Base-by-base conservation (phyloP, 495 filamentous ascomycete species). In the Podospora didyma region DNA sequence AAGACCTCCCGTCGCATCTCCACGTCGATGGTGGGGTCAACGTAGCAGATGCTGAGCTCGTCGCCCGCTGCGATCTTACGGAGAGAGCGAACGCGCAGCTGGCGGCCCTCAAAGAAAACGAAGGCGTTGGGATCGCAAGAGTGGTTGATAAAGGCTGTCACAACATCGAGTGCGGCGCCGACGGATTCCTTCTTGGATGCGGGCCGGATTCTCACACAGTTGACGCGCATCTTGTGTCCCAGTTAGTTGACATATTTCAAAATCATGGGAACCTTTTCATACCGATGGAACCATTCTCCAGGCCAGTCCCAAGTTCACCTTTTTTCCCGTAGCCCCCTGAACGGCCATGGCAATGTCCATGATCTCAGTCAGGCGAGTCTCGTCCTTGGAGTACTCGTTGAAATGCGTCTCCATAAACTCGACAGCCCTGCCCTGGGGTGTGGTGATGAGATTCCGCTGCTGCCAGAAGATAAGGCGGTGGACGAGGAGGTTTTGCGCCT, bases 1-100 rank as follows among this genome's bases (percentile, higher is more conserved):
- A 92, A 75, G 53, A 86, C 75, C 9, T 66, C 61, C 21, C 77
- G 79, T 2, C 67, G 57, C 3, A 4, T 17, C 0, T 42, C 14
- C 1, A 67, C 45, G 23, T 83, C 80, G 7, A 79, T 75, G 0
- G 80, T 86, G 19, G 73, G 72, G 65, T 90, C 87, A 53, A 86
- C 71, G 64, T 92, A 92, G 21, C 82, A 82, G 59, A 89, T 82
- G 51, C 80, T 82, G 41, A 92, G 72, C 66, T 92, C 86, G 14
- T 82, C 76, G 56, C 78, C 76, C 22, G 77, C 70, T 6, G 73
- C 60, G 54, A 69, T 78, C 23, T 56, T 54, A 31, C 58, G 70
- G 6, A 81, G 61, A 2, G 73, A 67, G 12, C 79, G 69, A 14
- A 81, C 53, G 0, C 66, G 59, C 4, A 79, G 53, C 26, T 67